Evolutionary conservation across 2,329 filamentous ascomycete genomes (phyloP), one percentile per base, ranked within the genome.

Genomic region (Coniochaeta sp.): DNA sequence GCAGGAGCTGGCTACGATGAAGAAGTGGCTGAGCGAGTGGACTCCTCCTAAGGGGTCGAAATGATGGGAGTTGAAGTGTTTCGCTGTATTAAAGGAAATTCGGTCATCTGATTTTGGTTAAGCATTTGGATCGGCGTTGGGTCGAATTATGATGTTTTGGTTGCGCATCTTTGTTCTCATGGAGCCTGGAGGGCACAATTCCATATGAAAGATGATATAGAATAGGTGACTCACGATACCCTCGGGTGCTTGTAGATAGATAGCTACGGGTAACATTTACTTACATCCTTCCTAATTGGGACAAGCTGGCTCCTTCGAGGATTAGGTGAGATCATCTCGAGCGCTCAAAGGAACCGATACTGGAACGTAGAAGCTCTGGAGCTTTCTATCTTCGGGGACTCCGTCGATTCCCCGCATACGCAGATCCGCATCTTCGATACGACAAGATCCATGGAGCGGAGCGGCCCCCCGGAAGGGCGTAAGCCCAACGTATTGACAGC

Each of bases 21-120:
- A 59, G 57, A 59, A 26, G 57, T 59, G 57, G 57, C 43, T 59
- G 12, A 17, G 17, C 38, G 57, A 59, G 57, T 59, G 57, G 57
- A 43, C 57, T 16, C 54, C 54, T 28, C 34, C 54, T 6, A 36
- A 34, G 54, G n/a, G 31, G 33, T 38, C 54, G 1, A 19, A 14
- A 17, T 56, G 17, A 56, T 12, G 31, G 54, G 26, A 26, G 17
- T 31, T 19, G 31, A 31, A n/a, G 3, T n/a, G 3, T 40, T 40
- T 40, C 31, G 8, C n/a, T 33, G 26, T 31, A 31, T 33, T 8
- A 5, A 12, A 24, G 24, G 43, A 11, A 24, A 47, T 19, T 8
- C 3, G 7, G 40, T n/a, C 40, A 19, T 19, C 19, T 43, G 40
- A 22, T 22, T 43, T n/a, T 43, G 40, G n/a, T 19, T 22, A 43